Evolutionary conservation across 116 monocot genomes (phyloP).

Genomic region (Zostera marina): DNA sequence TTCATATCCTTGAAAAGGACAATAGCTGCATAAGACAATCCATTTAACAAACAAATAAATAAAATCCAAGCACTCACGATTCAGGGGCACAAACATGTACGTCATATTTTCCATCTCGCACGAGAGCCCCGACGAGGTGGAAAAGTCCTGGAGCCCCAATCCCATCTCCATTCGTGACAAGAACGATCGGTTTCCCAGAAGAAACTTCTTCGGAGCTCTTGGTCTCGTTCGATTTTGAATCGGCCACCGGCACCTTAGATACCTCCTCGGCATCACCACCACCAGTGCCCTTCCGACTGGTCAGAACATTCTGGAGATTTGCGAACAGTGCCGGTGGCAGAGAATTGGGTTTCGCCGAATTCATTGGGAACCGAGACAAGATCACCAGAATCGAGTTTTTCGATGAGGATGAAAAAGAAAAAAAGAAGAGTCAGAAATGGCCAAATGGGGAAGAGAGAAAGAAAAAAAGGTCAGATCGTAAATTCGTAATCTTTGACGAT

Average conservation of each 20-base stretch:
- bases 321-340: slow-evolving; percentile 44
- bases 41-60: not conserved
- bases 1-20: not conserved
- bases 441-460: too few species aligned
- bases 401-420: too few species aligned
- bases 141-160: slow-evolving; percentile 41
- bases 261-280: slow-evolving; percentile 5
- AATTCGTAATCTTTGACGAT: too few species aligned
- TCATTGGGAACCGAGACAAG: not conserved
- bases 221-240: not conserved
- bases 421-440: too few species aligned
- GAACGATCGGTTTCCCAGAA: slow-evolving; percentile 24
- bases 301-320: slow-evolving; percentile 44
- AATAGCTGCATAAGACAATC: not conserved
- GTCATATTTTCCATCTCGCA: slow-evolving; percentile 18
- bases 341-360: slow-evolving; percentile 10
- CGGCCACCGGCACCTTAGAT: not conserved
- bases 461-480: too few species aligned
- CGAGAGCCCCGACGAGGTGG: slow-evolving; percentile 35
- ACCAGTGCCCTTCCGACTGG: slow-evolving; percentile 8
- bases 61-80: slow-evolving; percentile 18
- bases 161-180: slow-evolving; percentile 51
- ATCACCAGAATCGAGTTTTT: too few species aligned
- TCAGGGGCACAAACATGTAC: slow-evolving; percentile 61
- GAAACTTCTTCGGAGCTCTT: not conserved